Percentiles rank a stretch among this genome's conserved stretches.
Conservation (phyloP, 345 rosid genomes). For the Eucalyptus erythrocorys region DNA sequence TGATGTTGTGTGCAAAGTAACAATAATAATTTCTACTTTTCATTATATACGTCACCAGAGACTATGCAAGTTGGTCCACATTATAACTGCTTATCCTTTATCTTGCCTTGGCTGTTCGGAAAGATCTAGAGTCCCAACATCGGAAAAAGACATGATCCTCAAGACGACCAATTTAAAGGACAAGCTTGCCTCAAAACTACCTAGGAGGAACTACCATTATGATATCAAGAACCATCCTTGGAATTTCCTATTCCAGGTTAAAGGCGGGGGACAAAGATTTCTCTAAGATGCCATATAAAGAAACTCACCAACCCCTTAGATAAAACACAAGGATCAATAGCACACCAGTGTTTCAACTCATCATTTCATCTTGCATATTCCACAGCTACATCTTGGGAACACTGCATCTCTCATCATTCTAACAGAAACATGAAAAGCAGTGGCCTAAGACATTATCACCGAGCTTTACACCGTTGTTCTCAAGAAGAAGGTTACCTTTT, state of each 20-base stretch:
- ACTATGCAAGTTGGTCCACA: neutral
- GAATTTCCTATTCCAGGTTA: neutral
- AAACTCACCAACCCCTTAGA: neutral
- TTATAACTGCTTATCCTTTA: neutral
- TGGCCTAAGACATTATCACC: neutral
- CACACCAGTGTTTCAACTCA: neutral
- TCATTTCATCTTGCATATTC: neutral
- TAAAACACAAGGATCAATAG: neutral
- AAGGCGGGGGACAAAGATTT: neutral
- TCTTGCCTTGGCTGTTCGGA: neutral
- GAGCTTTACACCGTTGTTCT: neutral
- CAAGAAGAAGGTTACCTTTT: slow-evolving; percentile 35
- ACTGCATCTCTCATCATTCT: neutral
- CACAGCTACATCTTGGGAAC: neutral
- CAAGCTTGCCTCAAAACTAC: neutral
- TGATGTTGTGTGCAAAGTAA: no score
- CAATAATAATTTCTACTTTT: no score
- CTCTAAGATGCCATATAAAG: neutral
- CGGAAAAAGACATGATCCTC: neutral
- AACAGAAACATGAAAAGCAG: neutral
- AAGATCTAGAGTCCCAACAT: neutral
- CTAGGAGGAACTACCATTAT: neutral
- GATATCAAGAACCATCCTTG: neutral
- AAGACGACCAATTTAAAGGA: neutral
- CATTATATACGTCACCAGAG: no score